Percentiles rank a stretch among this genome's conserved stretches.
Conservation (phyloP, 1,139 yeast species). For the Lizanozyma gosingica region DNA sequence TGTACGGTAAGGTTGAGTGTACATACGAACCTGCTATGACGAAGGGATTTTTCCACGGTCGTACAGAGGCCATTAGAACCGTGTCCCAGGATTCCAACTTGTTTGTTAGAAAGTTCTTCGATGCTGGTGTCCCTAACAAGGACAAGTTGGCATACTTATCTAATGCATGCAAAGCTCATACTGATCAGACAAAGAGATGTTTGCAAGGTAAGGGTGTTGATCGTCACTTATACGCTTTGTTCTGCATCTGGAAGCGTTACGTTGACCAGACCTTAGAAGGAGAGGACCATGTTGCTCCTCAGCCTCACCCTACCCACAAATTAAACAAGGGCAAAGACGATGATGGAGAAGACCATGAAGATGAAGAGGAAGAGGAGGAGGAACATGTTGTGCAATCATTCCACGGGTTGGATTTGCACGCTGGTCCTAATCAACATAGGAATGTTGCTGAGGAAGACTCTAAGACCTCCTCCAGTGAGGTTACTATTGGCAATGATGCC, state of each 20-base stretch:
- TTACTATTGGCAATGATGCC: slow-evolving; percentile 12
- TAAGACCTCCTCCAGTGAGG: slow-evolving; percentile 10
- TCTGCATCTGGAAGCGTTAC: slow-evolving; percentile 81
- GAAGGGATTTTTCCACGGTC: slow-evolving; percentile 74
- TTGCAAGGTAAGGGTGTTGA: slow-evolving; percentile 81
- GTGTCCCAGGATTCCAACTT: slow-evolving; percentile 74
- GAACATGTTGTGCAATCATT: slow-evolving; percentile 1
- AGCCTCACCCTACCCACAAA: neutral
- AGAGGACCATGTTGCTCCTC: slow-evolving; percentile 3
- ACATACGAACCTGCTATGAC: slow-evolving; percentile 98
- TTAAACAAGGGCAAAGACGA: slow-evolving; percentile 5
- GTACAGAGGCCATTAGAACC: slow-evolving; percentile 86
- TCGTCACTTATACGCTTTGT: slow-evolving; percentile 79
- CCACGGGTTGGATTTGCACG: neutral
- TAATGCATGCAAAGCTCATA: slow-evolving; percentile 64
- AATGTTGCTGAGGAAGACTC: neutral
- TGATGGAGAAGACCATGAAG: slow-evolving; percentile 11
- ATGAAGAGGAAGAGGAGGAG: slow-evolving; percentile 6
- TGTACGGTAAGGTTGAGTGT: slow-evolving; percentile 88
- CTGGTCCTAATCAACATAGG: neutral
- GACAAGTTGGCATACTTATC: slow-evolving; percentile 56
- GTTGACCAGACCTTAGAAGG: slow-evolving; percentile 26
- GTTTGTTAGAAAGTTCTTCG: slow-evolving; percentile 81
- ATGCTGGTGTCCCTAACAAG: slow-evolving; percentile 46
- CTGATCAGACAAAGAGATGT: slow-evolving; percentile 58